These are phyloP conservation scores for Rhodotorula paludigena DNA, from an alignment of 768 basidiomycete genomes.

Conservation along the genomic window DNA sequence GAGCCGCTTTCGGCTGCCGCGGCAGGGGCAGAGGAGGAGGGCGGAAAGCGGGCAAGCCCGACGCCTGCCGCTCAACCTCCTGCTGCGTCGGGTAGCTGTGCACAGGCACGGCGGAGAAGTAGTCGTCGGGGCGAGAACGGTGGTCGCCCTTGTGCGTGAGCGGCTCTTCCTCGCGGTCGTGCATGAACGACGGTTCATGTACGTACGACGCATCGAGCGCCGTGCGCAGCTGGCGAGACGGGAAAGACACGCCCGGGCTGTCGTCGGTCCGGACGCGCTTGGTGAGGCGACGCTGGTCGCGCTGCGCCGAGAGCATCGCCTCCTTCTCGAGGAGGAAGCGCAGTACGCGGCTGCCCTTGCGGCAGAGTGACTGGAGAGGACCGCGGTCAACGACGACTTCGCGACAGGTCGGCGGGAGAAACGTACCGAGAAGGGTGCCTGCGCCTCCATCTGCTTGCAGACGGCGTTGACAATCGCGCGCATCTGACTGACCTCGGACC, in stretches of 20 bases:
- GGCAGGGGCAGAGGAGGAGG: neutral
- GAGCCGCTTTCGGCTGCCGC: neutral
- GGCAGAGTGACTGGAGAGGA: conserved; percentile 16
- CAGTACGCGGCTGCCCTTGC: conserved; percentile 30
- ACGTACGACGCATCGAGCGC: neutral
- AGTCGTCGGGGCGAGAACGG: neutral
- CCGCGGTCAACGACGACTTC: neutral
- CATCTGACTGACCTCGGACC: conserved; percentile 15
- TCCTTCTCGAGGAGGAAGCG: conserved; percentile 33
- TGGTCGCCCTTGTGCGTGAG: neutral
- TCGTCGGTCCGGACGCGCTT: conserved; percentile 13
- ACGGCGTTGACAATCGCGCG: conserved; percentile 29
- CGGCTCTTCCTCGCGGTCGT: conserved; percentile 16
- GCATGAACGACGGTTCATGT: conserved; percentile 6
- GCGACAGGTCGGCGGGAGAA: accelerated
- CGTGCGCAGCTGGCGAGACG: conserved; percentile 10
- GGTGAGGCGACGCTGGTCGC: conserved; percentile 18
- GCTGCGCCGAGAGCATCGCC: conserved; percentile 1
- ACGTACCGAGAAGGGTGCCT: conserved; percentile 12
- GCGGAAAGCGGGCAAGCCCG: neutral
- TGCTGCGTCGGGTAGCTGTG: neutral
- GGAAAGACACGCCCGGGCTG: neutral
- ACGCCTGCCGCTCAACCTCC: too few relatives aligned
- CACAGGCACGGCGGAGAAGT: conserved; percentile 2
- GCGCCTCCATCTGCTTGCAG: conserved; percentile 25